These are phyloP conservation scores for Jimgerdemannia flammicorona DNA, from an alignment of 192 early-diverging fungal genomes.

Conservation along the genomic window DNA sequence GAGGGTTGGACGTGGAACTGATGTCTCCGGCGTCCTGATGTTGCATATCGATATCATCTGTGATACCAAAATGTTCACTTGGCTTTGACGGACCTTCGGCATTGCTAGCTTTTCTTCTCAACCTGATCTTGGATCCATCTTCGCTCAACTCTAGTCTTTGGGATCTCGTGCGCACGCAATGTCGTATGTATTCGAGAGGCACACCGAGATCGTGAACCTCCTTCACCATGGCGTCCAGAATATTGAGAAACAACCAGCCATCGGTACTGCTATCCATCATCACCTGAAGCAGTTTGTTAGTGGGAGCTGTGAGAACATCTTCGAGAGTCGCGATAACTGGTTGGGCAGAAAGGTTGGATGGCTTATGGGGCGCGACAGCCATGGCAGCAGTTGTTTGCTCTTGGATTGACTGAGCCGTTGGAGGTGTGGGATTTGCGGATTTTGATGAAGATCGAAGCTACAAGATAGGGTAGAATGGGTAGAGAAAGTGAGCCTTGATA, in stretches of 20 bases:
- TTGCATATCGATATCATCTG: conserved; percentile 2
- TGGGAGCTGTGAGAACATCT: neutral
- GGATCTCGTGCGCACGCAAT: conserved; percentile 9
- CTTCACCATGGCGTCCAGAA: neutral
- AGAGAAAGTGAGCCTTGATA: neutral
- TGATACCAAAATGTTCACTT: neutral
- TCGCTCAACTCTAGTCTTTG: conserved; percentile 8
- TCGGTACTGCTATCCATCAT: neutral
- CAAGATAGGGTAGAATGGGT: neutral
- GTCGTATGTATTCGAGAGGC: conserved; percentile 7
- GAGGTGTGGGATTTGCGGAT: neutral
- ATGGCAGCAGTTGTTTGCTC: neutral
- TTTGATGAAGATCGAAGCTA: neutral
- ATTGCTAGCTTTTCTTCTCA: conserved; percentile 3
- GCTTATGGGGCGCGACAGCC: neutral
- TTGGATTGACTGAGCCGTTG: neutral
- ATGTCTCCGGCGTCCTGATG: neutral
- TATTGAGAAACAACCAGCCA: neutral
- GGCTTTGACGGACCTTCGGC: conserved; percentile 1
- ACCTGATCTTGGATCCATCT: conserved; percentile 2
- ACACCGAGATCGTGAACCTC: conserved; percentile 8
- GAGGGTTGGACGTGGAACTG: neutral
- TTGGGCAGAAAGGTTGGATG: neutral
- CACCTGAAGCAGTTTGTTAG: neutral
- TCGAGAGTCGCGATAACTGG: neutral